Evolutionary conservation across 2,329 filamentous ascomycete species (phyloP), one percentile per base, ranked within the genome.

Genomic region (Decorospora gaudefroyi): DNA sequence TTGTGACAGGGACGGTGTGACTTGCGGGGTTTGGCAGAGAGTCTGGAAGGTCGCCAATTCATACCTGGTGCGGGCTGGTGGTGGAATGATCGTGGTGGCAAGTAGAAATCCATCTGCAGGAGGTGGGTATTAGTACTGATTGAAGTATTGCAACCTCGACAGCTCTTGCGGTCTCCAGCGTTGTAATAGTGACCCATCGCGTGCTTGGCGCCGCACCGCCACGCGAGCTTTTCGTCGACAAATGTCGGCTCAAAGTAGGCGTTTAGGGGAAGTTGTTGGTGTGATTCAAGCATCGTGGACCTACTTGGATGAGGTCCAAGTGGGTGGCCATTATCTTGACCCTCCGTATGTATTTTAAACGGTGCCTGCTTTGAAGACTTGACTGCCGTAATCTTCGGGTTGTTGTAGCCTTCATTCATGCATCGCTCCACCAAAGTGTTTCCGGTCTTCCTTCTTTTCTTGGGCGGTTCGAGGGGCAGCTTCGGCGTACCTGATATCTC

Each of bases 31-130:
- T 46, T 47, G 4, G 5, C 29, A 2, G 27, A 13, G 3, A 35
- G 51, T 26, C 51, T 59, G 34, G 42, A 49, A 3, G 59, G 60
- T 17, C 45, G 58, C 60, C 60, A 66, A 23, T 30, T 36, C 1
- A 44, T 25, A 9, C 26, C 39, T 10, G 53, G 55, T 6, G 53
- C 46, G 3, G 53, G 35, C 22, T 66, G 62, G 21, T 47, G 37
- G 16, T 26, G 51, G 18, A 46, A 48, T 0, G 52, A 43, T 6
- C 37, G 53, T 2, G 49, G 28, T 2, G 61, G 63, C 15, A 66
- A 11, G 30, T 62, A 64, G 37, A 67, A 67, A 25, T 65, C 59
- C 62, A 64, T 64, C n/a, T n/a, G n/a, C 2, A n/a, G 4, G 3
- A 29, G 40, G 2, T 49, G 49, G 4, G 26, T 21, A 3, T 54